These are phyloP conservation scores for Gossypium schwendimanii DNA, from an alignment of 441 rosid species.

Conservation along the genomic window DNA sequence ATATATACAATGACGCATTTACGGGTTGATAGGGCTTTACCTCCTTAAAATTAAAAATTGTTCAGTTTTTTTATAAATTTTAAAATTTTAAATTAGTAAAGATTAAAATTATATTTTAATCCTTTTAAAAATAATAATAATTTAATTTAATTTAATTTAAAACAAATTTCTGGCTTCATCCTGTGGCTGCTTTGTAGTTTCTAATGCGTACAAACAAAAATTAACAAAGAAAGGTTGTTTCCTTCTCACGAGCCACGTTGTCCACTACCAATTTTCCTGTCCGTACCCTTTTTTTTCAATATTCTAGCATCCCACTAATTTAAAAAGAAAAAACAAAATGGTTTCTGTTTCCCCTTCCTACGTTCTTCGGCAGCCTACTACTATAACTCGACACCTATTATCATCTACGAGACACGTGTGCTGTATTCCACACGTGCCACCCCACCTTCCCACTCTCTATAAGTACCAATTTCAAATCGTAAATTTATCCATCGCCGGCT, in stretches of 20 bases:
- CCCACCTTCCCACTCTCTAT: conserved; percentile 15
- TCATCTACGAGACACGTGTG: conserved; percentile 14
- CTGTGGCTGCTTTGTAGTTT: too few relatives aligned
- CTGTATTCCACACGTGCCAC: conserved; percentile 11
- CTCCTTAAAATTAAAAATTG: too few relatives aligned
- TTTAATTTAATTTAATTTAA: too few relatives aligned
- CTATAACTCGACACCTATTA: not conserved
- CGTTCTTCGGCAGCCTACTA: not conserved
- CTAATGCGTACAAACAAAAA: not conserved
- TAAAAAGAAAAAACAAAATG: not conserved
- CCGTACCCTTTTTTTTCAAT: not conserved
- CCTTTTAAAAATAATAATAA: too few relatives aligned
- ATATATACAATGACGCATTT: too few relatives aligned
- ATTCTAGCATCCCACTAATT: not conserved
- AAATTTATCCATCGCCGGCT: not conserved
- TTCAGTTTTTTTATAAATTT: too few relatives aligned
- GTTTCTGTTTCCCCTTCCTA: not conserved
- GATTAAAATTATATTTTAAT: too few relatives aligned
- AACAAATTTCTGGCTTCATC: too few relatives aligned
- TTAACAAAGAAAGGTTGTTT: not conserved
- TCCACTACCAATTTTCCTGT: not conserved
- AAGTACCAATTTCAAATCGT: conserved; percentile 4
- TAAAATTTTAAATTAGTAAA: too few relatives aligned
- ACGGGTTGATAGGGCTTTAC: too few relatives aligned
- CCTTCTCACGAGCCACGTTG: not conserved